Base-by-base conservation (phyloP, 257 asterid species). In the Osmanthus fragrans region DNA sequence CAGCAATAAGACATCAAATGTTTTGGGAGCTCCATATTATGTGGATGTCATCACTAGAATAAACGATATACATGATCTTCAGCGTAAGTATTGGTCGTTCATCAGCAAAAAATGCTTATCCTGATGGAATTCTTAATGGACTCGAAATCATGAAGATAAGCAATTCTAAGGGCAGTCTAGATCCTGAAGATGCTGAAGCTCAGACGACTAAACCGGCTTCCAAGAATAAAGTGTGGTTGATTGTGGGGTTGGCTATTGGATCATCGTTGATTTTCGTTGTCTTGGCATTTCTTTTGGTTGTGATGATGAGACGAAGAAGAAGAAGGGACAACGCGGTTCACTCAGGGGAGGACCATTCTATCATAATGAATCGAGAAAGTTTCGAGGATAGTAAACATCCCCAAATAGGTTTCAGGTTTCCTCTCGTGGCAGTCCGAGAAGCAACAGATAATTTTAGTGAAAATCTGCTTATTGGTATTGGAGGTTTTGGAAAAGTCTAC, bases 91-190 rank as follows among this genome's bases (percentile, higher is more conserved):
- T 94, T 23, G 98, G 98, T 30, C 94, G 92, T 0, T 85, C 94
- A n/a, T 33, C 64, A 1, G 18, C 12, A 36, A 58, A 47, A 70
- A 86, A 88, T 80, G 74, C 58, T 58, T 83, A 77, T 60, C 91
- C 90, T 0, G 86, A 88, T 54, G 97, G 95, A 64, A 40, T 90
- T 47, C 85, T 94, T 18, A 94, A 87, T 42, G 98, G 98, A 16
- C 81, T 94, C 78, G 98, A 92, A 85, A 81, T 94, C 58, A 83
- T 92, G 92, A 94, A 92, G 81, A 80, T 92, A 79, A 88, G 88
- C 84, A 83, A 87, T 76, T 88, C 96, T 2, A 54, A 37, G 80
- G 92, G 86, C 15, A 94, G 96, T 74, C 92, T 94, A 7, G 90
- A 63, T 63, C 69, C n/a, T 1, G 7, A 0, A 4, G 69, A 63